Evolutionary conservation across 371 early-diverging fungal genomes (phyloP).

Genomic region (Mucor lusitanicus): DNA sequence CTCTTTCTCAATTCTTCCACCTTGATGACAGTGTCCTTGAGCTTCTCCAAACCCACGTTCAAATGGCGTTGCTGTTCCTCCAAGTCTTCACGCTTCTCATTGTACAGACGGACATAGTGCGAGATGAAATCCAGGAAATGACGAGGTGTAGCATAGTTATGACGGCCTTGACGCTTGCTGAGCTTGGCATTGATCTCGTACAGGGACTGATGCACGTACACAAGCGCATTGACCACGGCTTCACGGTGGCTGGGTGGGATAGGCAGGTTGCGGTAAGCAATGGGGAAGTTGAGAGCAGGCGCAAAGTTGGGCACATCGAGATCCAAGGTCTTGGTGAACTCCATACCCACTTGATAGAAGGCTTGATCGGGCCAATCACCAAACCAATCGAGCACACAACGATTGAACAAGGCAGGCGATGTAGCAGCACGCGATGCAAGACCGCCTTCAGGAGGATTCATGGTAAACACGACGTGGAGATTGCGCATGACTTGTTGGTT

Average conservation of each 20-base stretch:
- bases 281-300: conserved; percentile 77
- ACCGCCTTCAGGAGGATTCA: conserved; percentile 97
- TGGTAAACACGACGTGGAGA: conserved; percentile 98
- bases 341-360: conserved; percentile 96
- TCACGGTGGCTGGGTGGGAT: conserved; percentile 82
- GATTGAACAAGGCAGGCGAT: conserved; percentile 98
- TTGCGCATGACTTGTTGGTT: conserved; percentile 95
- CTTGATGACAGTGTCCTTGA: conserved; percentile 94
- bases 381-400: conserved; percentile 99
- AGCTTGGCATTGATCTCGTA: conserved; percentile 86
- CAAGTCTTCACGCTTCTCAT: conserved; percentile 91
- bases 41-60: conserved; percentile 96
- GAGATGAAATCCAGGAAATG: conserved; percentile 97
- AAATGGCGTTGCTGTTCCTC: conserved; percentile 98
- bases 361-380: conserved; percentile 99
- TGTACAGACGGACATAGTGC: conserved; percentile 89
- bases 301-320: conserved; percentile 76
- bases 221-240: conserved; percentile 89
- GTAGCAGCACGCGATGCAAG: conserved; percentile 95
- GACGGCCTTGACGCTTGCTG: conserved; percentile 78
- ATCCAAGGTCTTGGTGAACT: conserved; percentile 91
- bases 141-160: conserved; percentile 92
- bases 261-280: conserved; percentile 76
- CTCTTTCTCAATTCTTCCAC: conserved; percentile 93
- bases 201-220: conserved; percentile 89